Evolutionary conservation across 345 rosid genomes (phyloP).

Genomic region (Linum lewisii): DNA sequence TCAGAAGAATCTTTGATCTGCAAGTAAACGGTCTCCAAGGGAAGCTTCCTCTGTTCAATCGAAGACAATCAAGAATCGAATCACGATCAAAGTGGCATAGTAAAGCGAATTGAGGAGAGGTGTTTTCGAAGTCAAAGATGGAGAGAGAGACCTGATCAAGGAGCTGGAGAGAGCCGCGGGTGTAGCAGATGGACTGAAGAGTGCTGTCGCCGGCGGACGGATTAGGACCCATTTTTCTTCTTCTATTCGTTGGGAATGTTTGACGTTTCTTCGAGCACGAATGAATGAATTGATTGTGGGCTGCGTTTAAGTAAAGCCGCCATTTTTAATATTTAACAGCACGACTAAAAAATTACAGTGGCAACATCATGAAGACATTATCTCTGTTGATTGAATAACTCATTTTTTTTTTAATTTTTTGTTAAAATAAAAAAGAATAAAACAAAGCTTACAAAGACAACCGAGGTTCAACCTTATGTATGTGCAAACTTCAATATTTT

Average conservation of each 20-base stretch:
- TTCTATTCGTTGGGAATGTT: background rate
- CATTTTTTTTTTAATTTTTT: too few species aligned
- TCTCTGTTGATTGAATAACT: too few species aligned
- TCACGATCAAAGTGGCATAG: background rate
- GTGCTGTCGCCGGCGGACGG: constrained; percentile 16
- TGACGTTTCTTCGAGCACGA: background rate
- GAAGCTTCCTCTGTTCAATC: constrained; percentile 70
- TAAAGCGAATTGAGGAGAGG: too few species aligned
- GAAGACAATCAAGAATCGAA: background rate
- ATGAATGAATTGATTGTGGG: background rate
- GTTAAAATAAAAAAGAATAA: too few species aligned
- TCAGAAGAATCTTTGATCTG: constrained; percentile 48
- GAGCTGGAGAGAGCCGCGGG: constrained; percentile 58
- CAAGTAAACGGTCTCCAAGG: constrained; percentile 55
- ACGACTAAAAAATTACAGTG: too few species aligned
- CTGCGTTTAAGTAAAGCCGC: background rate
- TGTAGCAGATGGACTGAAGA: constrained; percentile 55
- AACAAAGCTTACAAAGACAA: too few species aligned
- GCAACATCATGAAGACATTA: too few species aligned
- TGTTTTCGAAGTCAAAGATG: background rate
- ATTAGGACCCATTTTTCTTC: constrained; percentile 9
- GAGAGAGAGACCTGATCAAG: constrained; percentile 44
- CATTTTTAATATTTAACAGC: background rate
- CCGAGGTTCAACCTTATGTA: too few species aligned
- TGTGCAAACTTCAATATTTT: too few species aligned